These are phyloP conservation scores for Lentinula sp. DNA, from an alignment of 768 basidiomycete species.

Conservation along the genomic window DNA sequence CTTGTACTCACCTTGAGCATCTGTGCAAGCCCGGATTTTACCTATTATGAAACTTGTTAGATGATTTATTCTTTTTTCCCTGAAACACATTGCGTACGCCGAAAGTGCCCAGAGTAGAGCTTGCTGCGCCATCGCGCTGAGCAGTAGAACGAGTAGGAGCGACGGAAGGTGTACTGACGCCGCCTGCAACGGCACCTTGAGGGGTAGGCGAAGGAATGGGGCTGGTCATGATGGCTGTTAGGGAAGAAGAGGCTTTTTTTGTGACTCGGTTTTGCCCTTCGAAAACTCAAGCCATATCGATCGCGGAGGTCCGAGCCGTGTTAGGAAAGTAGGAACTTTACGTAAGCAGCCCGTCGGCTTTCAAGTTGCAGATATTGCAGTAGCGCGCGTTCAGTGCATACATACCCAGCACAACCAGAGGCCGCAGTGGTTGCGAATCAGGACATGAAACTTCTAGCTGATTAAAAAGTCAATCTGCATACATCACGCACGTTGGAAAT, in stretches of 20 bases:
- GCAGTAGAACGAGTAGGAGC: conserved; percentile 30
- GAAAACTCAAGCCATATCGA: background rate
- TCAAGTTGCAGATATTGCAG: too few relatives aligned
- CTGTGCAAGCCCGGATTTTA: conserved; percentile 71
- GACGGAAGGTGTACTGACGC: conserved; percentile 11
- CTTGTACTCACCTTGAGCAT: conserved; percentile 57
- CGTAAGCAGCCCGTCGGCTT: background rate
- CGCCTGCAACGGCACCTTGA: conserved; percentile 3
- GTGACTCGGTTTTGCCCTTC: background rate
- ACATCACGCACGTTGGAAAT: background rate
- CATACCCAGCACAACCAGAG: background rate
- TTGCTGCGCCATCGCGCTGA: conserved; percentile 27
- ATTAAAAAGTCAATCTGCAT: background rate
- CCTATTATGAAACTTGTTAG: conserved; percentile 27
- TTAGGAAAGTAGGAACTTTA: background rate
- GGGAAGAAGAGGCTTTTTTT: conserved; percentile 1
- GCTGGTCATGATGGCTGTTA: conserved; percentile 6
- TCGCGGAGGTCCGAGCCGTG: conserved; percentile 1
- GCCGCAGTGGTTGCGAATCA: background rate
- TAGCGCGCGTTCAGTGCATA: too few relatives aligned
- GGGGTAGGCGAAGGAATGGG: background rate
- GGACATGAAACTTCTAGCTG: background rate
- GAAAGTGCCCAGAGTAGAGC: conserved; percentile 46
- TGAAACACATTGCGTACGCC: conserved; percentile 27
- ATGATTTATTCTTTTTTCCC: background rate